Conservation (phyloP, 805 yeast genomes). For the Lipomyces chichibuensis region DNA sequence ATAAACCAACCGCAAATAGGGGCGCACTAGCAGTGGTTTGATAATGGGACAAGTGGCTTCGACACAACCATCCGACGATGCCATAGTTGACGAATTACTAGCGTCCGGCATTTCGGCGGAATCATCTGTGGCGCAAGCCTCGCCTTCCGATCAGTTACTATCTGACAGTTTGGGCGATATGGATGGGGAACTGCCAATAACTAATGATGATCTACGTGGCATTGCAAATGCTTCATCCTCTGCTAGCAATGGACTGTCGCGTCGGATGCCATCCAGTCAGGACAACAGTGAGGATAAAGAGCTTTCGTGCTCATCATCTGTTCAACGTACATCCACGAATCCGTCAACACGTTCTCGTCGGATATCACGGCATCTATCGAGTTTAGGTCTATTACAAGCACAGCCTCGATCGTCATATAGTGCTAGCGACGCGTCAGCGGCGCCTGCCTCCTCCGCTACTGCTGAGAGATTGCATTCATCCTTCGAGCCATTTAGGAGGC, state of each 20-base stretch:
- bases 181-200: neutral
- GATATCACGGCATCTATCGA: slow-evolving; percentile 20
- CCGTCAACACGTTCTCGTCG: slow-evolving; percentile 14
- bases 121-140: neutral
- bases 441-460: neutral
- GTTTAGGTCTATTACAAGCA: slow-evolving; percentile 16
- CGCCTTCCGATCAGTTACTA: neutral
- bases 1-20: neutral
- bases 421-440: neutral
- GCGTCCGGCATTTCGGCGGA: neutral
- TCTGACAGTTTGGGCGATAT: neutral
- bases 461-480: slow-evolving; percentile 3
- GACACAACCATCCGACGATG: neutral
- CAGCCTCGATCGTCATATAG: neutral
- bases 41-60: neutral
- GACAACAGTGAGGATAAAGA: neutral
- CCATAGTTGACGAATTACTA: neutral
- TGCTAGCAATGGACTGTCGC: neutral
- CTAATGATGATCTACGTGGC: neutral
- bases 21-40: neutral
- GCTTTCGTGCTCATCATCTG: neutral
- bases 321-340: neutral
- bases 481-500: slow-evolving; percentile 7
- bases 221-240: neutral
- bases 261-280: neutral